Conservation (phyloP, 1,284 basidiomycete genomes). For the Boletus calvinii region DNA sequence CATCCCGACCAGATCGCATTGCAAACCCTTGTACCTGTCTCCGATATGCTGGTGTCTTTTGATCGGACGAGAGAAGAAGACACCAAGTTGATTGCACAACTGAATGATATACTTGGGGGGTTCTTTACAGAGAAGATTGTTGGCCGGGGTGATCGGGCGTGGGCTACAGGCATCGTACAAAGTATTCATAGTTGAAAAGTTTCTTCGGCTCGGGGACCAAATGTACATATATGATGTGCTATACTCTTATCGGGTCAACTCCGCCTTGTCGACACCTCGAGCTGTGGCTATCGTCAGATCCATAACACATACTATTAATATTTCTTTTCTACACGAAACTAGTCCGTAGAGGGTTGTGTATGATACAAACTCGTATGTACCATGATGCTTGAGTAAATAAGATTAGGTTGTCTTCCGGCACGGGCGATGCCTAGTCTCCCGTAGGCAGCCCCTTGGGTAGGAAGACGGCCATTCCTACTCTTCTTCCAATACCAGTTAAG, state of each 20-base stretch:
- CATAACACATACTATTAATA: too few species aligned
- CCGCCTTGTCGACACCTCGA: not conserved
- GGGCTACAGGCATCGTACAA: slow-evolving; percentile 59
- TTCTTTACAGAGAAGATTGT: slow-evolving; percentile 58
- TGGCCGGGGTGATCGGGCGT: slow-evolving; percentile 48
- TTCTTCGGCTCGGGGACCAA: not conserved
- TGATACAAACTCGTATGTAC: not conserved
- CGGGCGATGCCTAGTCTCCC: too few species aligned
- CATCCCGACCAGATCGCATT: slow-evolving; percentile 51
- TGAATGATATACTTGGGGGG: slow-evolving; percentile 57
- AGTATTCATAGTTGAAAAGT: slow-evolving; percentile 23
- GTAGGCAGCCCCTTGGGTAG: too few species aligned
- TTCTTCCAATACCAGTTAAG: not conserved
- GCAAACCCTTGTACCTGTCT: slow-evolving; percentile 52
- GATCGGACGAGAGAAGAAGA: slow-evolving; percentile 51
- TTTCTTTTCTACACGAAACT: not conserved
- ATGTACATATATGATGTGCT: not conserved
- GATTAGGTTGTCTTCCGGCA: not conserved
- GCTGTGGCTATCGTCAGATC: not conserved
- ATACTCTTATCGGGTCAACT: not conserved
- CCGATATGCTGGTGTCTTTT: slow-evolving; percentile 55
- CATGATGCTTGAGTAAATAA: not conserved
- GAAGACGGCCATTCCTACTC: too few species aligned
- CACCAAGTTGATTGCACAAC: slow-evolving; percentile 41
- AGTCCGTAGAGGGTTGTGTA: not conserved